phyloP scores from a whole-genome alignment of 148 eudicot species.

The Amaranthus hypochondriacus region DNA sequence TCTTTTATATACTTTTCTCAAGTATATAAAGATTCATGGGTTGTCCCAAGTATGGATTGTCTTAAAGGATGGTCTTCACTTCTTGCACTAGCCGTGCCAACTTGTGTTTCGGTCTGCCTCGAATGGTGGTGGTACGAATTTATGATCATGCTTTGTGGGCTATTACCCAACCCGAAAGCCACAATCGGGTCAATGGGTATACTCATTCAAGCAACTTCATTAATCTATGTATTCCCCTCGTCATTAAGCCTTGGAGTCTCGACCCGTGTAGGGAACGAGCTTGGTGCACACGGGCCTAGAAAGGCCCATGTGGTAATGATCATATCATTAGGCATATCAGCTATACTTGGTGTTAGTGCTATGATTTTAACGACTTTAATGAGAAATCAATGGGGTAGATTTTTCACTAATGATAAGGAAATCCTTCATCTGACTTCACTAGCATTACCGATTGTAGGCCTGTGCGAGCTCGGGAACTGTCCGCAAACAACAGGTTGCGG shows the following conservation, averaged over 20 bases:
- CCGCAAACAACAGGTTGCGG: constrained; percentile 95
- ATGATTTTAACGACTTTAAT: constrained; percentile 51
- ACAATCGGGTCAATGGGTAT: constrained; percentile 90
- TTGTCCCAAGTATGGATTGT: constrained; percentile 58
- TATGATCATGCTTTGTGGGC: constrained; percentile 80
- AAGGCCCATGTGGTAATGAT: constrained; percentile 59
- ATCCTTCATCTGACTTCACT: constrained; percentile 53
- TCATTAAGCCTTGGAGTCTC: constrained; percentile 78
- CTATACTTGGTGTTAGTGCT: constrained; percentile 51
- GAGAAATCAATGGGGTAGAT: constrained; percentile 65
- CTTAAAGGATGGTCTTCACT: constrained; percentile 67
- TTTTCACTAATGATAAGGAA: constrained; percentile 58
- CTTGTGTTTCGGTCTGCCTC: constrained; percentile 70
- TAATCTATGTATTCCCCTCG: constrained; percentile 78
- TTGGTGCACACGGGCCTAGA: constrained; percentile 62
- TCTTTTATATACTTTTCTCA: constrained; percentile 52
- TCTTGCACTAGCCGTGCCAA: constrained; percentile 58
- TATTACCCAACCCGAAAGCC: constrained; percentile 61
- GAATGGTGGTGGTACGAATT: constrained; percentile 99
- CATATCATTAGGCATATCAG: constrained; percentile 46
- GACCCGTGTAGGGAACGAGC: constrained; percentile 73
- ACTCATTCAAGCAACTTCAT: constrained; percentile 72
- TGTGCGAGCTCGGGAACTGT: constrained; percentile 91
- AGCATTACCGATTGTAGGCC: constrained; percentile 73
- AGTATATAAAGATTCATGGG: constrained; percentile 66